Conservation (phyloP, 768 basidiomycete genomes). For the Tricholoma bakamatsutake region DNA sequence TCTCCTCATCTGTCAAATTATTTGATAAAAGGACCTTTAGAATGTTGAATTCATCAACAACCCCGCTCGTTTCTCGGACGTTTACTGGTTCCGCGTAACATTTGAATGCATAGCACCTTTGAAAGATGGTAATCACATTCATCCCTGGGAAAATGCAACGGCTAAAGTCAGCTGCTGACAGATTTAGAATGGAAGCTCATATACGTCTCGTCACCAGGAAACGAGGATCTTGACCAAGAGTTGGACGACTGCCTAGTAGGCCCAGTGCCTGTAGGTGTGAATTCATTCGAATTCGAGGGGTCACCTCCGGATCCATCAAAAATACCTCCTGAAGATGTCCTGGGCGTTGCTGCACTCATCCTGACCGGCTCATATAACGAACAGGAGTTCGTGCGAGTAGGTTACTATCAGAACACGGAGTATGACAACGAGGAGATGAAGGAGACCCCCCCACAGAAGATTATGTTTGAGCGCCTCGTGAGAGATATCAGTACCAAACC, state of each 20-base stretch:
- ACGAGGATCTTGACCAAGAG: slow-evolving; percentile 92
- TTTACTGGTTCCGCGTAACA: slow-evolving; percentile 90
- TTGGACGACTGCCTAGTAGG: slow-evolving; percentile 97
- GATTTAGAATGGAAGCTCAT: slow-evolving; percentile 98
- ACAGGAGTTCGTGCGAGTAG: slow-evolving; percentile 98
- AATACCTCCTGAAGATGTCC: slow-evolving; percentile 85
- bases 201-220: slow-evolving; percentile 91
- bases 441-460: slow-evolving; percentile 58
- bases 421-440: slow-evolving; percentile 95
- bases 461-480: slow-evolving; percentile 73
- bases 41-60: slow-evolving; percentile 91
- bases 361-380: slow-evolving; percentile 94
- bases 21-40: slow-evolving; percentile 27
- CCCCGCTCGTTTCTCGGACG: slow-evolving; percentile 85
- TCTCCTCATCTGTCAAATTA: background rate
- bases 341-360: slow-evolving; percentile 96
- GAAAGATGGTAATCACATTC: slow-evolving; percentile 61
- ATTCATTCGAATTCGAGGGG: slow-evolving; percentile 95
- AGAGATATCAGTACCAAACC: slow-evolving; percentile 90
- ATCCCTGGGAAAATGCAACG: background rate
- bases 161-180: slow-evolving; percentile 21
- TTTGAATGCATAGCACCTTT: slow-evolving; percentile 95
- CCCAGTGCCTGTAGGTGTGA: slow-evolving; percentile 93
- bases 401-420: slow-evolving; percentile 99
- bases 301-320: slow-evolving; percentile 75